Base-by-base conservation (phyloP, 2,329 filamentous ascomycete species). In the Aureobasidium vineae region DNA sequence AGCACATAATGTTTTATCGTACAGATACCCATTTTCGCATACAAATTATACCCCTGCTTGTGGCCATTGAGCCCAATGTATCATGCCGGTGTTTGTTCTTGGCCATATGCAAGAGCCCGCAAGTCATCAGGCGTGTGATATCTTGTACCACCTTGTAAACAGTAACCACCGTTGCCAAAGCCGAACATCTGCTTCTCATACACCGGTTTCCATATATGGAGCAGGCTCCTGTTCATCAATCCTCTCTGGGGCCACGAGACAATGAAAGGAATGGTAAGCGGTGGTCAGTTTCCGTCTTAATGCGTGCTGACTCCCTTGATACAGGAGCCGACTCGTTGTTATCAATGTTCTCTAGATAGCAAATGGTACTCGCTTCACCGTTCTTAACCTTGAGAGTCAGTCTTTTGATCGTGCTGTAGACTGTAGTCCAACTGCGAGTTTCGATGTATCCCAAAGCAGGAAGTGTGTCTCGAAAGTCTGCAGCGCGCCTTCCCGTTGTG, bases 61-160 rank as follows among this genome's bases (percentile, higher is more conserved):
- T 56, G 33, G 53, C 19, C 50, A 6, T 47, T 26, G 21, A 26
- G 15, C 11, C n/a, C 15, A 16, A 33, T 26, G 13, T 6, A 49
- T 49, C 26, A 33, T 63, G 60, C 26, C 33, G 38, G 11, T 21
- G 45, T 38, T 47, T 60, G 21, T 28, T 49, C 57, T 61, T 61
- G 28, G 56, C 41, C 13, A 26, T 36, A 36, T 60, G 56, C 41
- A 47, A 49, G 41, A 4, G 36, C 28, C 56, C 56, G 56, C 38
- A 41, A 45, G 16, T 10, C 23, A 40, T 45, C 21, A 15, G 10
- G 16, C 8, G 28, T 33, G 19, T 36, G 10, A 11, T 5, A 31
- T 40, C 11, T 28, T 56, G 33, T 41, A 28, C 7, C 15, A 56
- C 36, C 11, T 40, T 11, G 15, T 33, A 26, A 19, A 38, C 36